Evolutionary conservation across 1,139 yeast species (phyloP).

Genomic region (Debaryomyces psychrophilus): DNA sequence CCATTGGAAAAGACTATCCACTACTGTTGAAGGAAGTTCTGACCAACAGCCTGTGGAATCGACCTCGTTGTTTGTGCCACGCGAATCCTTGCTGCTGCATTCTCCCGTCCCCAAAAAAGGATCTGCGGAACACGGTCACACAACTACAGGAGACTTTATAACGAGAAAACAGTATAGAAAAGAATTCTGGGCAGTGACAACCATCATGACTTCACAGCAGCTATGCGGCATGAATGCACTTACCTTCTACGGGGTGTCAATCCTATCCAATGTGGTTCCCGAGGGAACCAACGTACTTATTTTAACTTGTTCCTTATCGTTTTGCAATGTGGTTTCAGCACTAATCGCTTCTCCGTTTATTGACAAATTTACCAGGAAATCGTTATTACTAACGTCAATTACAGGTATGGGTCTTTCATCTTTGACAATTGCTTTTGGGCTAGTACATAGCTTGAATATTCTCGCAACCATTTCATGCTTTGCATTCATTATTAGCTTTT

Average conservation of each 20-base stretch:
- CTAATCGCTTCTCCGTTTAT: conserved; percentile 37
- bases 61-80: conserved; percentile 12
- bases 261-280: conserved; percentile 30
- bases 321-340: conserved; percentile 35
- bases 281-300: conserved; percentile 28
- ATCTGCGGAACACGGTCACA: conserved; percentile 33
- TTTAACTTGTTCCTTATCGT: conserved; percentile 35
- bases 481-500: conserved; percentile 74
- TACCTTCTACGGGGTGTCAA: conserved; percentile 43
- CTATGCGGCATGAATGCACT: conserved; percentile 47
- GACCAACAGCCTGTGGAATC: conserved; percentile 17
- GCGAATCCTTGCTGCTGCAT: conserved; percentile 1
- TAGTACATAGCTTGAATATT: conserved; percentile 48
- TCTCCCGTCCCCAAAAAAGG: conserved; percentile 21
- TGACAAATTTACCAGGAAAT: conserved; percentile 66
- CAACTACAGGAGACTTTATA: conserved; percentile 30
- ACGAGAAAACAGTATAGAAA: conserved; percentile 23
- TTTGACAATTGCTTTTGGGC: conserved; percentile 48
- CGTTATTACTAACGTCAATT: conserved; percentile 63
- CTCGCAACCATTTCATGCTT: conserved; percentile 65
- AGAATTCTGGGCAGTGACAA: conserved; percentile 33
- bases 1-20: conserved; percentile 40
- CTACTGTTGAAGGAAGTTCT: conserved; percentile 8
- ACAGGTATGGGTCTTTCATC: conserved; percentile 65
- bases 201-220: conserved; percentile 45